Conservation (phyloP, 306 rosid species). For the Purshia tridentata region DNA sequence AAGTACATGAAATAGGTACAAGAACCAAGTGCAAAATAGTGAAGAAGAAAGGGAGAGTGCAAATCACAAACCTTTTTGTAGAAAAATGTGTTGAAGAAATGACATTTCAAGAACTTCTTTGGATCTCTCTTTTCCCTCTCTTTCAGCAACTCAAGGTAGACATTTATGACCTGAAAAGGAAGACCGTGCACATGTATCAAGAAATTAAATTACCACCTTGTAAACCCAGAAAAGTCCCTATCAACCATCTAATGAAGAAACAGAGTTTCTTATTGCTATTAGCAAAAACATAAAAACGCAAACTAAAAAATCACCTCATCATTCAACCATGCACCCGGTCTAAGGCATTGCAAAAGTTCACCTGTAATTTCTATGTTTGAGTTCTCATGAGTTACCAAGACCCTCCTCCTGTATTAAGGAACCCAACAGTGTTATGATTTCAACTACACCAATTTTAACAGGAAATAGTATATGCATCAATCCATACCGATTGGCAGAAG, state of each 20-base stretch:
- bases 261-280: neutral
- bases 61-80: conserved; percentile 72
- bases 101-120: conserved; percentile 75
- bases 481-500: conserved; percentile 48
- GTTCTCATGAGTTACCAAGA: conserved; percentile 68
- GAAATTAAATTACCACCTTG: conserved; percentile 17
- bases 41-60: conserved; percentile 6
- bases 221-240: neutral
- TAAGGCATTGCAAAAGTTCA: conserved; percentile 67
- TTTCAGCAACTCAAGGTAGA: conserved; percentile 91
- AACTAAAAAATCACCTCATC: conserved; percentile 71
- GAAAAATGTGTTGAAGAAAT: conserved; percentile 93
- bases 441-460: conserved; percentile 18
- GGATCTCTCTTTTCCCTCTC: conserved; percentile 93
- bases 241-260: conserved; percentile 1
- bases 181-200: conserved; percentile 13
- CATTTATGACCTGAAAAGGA: conserved; percentile 75
- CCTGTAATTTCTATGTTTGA: conserved; percentile 76
- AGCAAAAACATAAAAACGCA: conserved; percentile 6
- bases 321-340: conserved; percentile 79
- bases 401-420: conserved; percentile 50
- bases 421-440: conserved; percentile 24
- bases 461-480: conserved; percentile 21
- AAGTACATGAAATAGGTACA: neutral
- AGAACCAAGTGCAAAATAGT: neutral